A percentile compares a stretch with the other conserved stretches of the same genome.
Evolutionary conservation across 306 rosid genomes (phyloP).

Genomic region (apple (Malus domestica)): ASM211411v1 NC_041793.1:44649001-44649500

Average conservation of each 20-base stretch:
- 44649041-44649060: constrained; percentile 94
- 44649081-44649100: background rate
- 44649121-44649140: background rate
- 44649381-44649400: constrained; percentile 55
- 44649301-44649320: constrained; percentile 80
- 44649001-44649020: constrained; percentile 41
- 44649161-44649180: constrained; percentile 98
- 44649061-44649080: constrained; percentile 74
- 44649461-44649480: constrained; percentile 96
- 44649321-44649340: constrained; percentile 45
- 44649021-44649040: constrained; percentile 66
- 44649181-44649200: constrained; percentile 91
- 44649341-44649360: constrained; percentile 58
- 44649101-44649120: background rate
- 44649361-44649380: constrained; percentile 44
- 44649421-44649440: constrained; percentile 86
- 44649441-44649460: constrained; percentile 90
- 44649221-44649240: constrained; percentile 97
- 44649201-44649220: constrained; percentile 99
- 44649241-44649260: constrained; percentile 87
- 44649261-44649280: constrained; percentile 99
- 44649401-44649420: constrained; percentile 54
- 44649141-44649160: constrained; percentile 54
- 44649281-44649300: constrained; percentile 97
- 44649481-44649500: constrained; percentile 82